Conservation (phyloP, 2,329 filamentous ascomycete genomes). For the Penicillium sp. region DNA sequence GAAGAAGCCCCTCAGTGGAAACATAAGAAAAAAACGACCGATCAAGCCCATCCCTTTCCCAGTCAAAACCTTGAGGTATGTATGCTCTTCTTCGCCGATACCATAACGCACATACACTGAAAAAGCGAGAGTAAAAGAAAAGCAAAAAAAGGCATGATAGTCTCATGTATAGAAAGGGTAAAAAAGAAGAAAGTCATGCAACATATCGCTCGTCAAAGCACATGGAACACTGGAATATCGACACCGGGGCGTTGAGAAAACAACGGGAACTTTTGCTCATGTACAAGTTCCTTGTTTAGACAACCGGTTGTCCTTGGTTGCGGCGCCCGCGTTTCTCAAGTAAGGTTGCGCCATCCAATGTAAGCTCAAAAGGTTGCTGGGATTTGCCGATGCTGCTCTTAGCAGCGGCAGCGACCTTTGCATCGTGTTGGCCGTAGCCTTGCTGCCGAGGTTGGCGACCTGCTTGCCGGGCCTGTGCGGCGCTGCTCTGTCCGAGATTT, state of each 20-base stretch:
- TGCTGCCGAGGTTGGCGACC: conserved; percentile 52
- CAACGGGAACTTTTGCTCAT: neutral
- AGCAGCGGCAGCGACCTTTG: conserved; percentile 78
- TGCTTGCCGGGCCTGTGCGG: conserved; percentile 60
- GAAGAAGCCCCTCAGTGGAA: conserved; percentile 9
- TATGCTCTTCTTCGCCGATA: conserved; percentile 9
- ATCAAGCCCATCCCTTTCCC: conserved; percentile 2
- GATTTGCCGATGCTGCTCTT: conserved; percentile 74
- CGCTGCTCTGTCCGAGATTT: conserved; percentile 64
- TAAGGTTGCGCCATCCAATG: conserved; percentile 83
- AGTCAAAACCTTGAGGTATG: conserved; percentile 4
- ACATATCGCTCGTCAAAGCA: conserved; percentile 9
- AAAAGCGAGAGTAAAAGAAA: neutral
- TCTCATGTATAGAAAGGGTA: neutral
- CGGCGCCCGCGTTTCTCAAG: conserved; percentile 66
- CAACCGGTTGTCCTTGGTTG: conserved; percentile 32
- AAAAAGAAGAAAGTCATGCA: conserved; percentile 1
- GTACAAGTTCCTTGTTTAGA: conserved; percentile 9
- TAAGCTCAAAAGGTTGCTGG: conserved; percentile 87
- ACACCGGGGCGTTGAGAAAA: neutral
- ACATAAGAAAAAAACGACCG: neutral
- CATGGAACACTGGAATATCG: neutral
- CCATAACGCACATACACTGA: neutral
- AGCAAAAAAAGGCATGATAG: neutral
- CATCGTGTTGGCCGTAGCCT: conserved; percentile 87